Conservation (phyloP, 2,329 filamentous ascomycete genomes). For the Phialocephala sp. region DNA sequence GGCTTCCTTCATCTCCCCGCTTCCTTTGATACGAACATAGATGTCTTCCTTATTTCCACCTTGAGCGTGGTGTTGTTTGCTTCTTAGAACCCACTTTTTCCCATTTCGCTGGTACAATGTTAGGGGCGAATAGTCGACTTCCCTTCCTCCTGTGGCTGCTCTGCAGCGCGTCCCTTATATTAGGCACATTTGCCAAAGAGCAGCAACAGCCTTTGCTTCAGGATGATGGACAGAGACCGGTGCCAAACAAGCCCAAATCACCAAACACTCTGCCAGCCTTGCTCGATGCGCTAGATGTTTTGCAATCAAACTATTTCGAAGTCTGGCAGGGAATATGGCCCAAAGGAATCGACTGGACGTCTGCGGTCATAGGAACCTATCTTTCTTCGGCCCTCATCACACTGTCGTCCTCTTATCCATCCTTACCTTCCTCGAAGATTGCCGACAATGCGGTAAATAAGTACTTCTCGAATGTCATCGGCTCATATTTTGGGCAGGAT, state of each 20-base stretch:
- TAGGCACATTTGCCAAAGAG: constrained; percentile 13
- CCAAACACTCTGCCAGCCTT: constrained; percentile 34
- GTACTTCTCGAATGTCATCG: constrained; percentile 77
- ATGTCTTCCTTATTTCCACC: constrained; percentile 32
- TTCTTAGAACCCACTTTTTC: constrained; percentile 16
- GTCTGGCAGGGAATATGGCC: constrained; percentile 84
- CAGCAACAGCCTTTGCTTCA: constrained; percentile 16
- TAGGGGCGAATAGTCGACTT: constrained; percentile 17
- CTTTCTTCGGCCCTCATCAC: constrained; percentile 74
- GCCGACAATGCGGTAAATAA: constrained; percentile 81
- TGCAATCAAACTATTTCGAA: constrained; percentile 81
- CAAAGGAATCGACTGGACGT: constrained; percentile 89
- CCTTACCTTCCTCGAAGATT: constrained; percentile 41
- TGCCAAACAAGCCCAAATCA: constrained; percentile 22
- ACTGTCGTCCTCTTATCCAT: constrained; percentile 66
- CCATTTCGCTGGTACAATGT: constrained; percentile 26
- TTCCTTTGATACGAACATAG: constrained; percentile 25
- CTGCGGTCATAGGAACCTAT: constrained; percentile 81
- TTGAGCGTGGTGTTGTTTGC: constrained; percentile 16
- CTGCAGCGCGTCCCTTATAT: constrained; percentile 4
- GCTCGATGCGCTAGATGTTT: constrained; percentile 69
- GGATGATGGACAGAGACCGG: constrained; percentile 20
- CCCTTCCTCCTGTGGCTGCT: constrained; percentile 24
- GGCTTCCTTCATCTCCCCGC: constrained; percentile 4
- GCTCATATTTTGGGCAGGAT: constrained; percentile 89